Base-by-base conservation (phyloP, 495 filamentous ascomycete genomes). In the Bathelium albidoporum region DNA sequence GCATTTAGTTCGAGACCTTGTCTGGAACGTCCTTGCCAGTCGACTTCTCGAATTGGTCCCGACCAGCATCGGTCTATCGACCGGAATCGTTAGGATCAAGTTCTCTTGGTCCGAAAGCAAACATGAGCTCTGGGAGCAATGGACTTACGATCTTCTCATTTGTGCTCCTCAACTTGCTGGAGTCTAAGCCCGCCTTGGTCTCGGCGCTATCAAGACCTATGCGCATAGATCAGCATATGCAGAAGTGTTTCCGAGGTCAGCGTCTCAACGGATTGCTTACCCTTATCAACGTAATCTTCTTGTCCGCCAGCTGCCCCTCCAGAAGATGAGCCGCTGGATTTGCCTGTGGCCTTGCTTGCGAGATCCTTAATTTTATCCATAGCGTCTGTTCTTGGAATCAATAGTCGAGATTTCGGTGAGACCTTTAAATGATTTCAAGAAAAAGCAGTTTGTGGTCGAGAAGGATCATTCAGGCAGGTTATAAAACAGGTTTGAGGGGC, bases 331-430 rank as follows among this genome's bases (percentile, higher is more conserved):
- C 49, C 49, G 12, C 24, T 29, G 2, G 49, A 3, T 9, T 2
- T 24, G 16, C 49, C 24, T 26, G 4, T 55, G 2, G 49, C 49
- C 24, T 55, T 55, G 49, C 16, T 55, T 9, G 49, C 49, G 49
- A 55, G 49, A 20, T 55, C 49, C 29, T 55, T 55, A 24, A 55
- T 55, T 24, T 55, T 55, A 24, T 55, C 49, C 49, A 55, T 55
- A 5, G 16, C 20, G 24, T 49, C n/a, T 20, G 44, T 18, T 49
- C 14, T 16, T n/a, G n/a, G n/a, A n/a, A n/a, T n/a, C n/a, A n/a
- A n/a, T n/a, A n/a, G n/a, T n/a, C n/a, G n/a, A n/a, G n/a, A n/a
- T n/a, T n/a, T n/a, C n/a, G n/a, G n/a, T n/a, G n/a, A n/a, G n/a
- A 39, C 5, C 34, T 39, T 39, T 14, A 14, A 14, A 39, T 5